These are phyloP conservation scores for Ceratobasidium sp. DNA, from an alignment of 1,284 basidiomycete species.

Conservation along the genomic window DNA sequence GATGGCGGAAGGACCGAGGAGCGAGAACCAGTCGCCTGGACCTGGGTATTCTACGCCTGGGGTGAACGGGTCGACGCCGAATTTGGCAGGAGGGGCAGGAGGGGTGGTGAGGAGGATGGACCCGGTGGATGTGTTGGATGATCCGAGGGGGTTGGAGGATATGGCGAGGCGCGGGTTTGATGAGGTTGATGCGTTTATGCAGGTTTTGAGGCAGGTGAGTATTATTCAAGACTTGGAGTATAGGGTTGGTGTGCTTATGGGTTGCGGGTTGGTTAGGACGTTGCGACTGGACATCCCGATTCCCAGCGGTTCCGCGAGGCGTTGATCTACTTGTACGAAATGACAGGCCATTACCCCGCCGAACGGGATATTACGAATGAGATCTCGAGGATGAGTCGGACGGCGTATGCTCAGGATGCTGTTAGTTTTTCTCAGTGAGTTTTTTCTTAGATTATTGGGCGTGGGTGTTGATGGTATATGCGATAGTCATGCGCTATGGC, in stretches of 20 bases:
- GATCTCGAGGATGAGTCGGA: constrained; percentile 34
- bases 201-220: constrained; percentile 35
- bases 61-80: constrained; percentile 3
- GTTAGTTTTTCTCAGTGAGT: constrained; percentile 41
- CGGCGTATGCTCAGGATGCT: constrained; percentile 39
- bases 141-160: constrained; percentile 39
- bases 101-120: constrained; percentile 15
- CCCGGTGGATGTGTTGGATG: constrained; percentile 26
- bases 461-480: neutral
- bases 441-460: neutral
- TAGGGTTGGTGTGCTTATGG: too few relatives aligned
- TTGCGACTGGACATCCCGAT: constrained; percentile 36
- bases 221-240: too few relatives aligned
- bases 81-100: neutral
- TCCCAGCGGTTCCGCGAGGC: constrained; percentile 33
- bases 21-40: constrained; percentile 27
- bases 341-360: constrained; percentile 42
- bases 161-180: constrained; percentile 18
- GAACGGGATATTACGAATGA: constrained; percentile 44
- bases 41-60: constrained; percentile 19
- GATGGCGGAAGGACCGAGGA: neutral
- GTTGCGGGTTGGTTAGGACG: constrained; percentile 6
- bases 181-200: constrained; percentile 39
- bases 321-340: constrained; percentile 35
- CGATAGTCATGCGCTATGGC: constrained; percentile 27